Base-by-base conservation (phyloP, 768 basidiomycete genomes). In the Wakefieldia striispora region DNA sequence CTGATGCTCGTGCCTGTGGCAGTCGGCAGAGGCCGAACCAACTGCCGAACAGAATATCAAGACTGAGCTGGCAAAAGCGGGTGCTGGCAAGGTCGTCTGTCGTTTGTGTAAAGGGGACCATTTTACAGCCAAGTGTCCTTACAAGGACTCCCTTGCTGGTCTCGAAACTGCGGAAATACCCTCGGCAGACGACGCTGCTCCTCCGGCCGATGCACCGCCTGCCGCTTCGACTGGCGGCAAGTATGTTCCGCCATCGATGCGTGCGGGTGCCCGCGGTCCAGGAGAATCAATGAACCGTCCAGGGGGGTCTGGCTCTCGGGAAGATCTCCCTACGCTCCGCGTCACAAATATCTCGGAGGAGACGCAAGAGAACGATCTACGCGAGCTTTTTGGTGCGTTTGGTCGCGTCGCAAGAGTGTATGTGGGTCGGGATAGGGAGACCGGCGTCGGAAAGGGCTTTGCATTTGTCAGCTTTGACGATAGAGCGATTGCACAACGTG, bases 41-140 rank as follows among this genome's bases (percentile, higher is more conserved):
- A 72, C 80, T 8, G 76, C 79, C 11, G 87, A 88, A 60, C 82
- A 88, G 49, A 66, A 73, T 39, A 65, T 84, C 56, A 91, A 91
- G 69, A 70, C 66, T 11, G 82, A 81, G 53, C 79, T 88, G 44
- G 79, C 78, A 14, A 82, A 82, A 47, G 81, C 84, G 1, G 92
- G 91, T 52, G 84, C 83, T 19, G 92, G 92, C 64, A 93, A 93
- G 65, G 90, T 99, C 55, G 71, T 78, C 38, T 99, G 97, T 78
- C 81, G 97, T 56, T 73, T 97, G 47, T 98, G 97, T 75, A 91
- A 95, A 66, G 97, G 95, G 45, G 89, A 88, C 56, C 97, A 98
- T 74, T 98, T 95, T 71, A 99, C 97, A 13, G 89, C 94, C 55
- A 94, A 95, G 70, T 98, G 97, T 79, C 97, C 97, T 6, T 95